Base-by-base conservation (phyloP, 2,329 filamentous ascomycete species). In the Trichoderma atrobrunneum region DNA sequence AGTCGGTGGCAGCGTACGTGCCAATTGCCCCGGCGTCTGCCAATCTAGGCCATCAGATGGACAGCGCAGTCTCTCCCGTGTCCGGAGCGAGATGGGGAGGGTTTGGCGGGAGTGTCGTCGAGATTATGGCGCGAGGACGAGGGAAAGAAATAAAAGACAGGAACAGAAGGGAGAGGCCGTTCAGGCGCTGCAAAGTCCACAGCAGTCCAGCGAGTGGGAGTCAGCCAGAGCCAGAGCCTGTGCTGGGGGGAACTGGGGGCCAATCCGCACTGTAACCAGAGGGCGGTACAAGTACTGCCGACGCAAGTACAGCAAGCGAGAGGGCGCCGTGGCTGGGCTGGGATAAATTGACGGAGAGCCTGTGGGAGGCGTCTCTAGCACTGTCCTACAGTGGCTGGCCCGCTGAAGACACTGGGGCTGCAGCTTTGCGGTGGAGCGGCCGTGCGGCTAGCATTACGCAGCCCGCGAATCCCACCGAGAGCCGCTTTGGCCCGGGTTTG, bases 11-110 rank as follows among this genome's bases (percentile, higher is more conserved):
- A 80, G 80, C 79, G 79, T 81, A 80, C 77, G 75, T 80, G 78
- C 80, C 81, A 82, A 81, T 82, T 81, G 81, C 79, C 79, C 76
- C 78, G 75, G 77, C 70, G 75, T 74, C 79, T 77, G 76, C 76
- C 75, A 77, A 76, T 75, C 76, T 78, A 80, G 76, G 79, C 80
- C 80, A 82, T 81, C 77, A 79, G 80, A 76, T 73, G 73, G 71
- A 65, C 67, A 65, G 74, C 74, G 74, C 75, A 73, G 74, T 76
- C 75, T 74, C 74, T 74, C 72, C 73, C 73, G 32, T 43, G 48
- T 56, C 66, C 68, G 30, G 72, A 62, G 64, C 65, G 72, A 61
- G 68, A 54, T 59, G 59, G 61, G 39, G 34, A 73, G 56, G 67
- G 18, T 32, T 21, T 43, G n/a, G 59, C 24, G 26, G 32, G 67